A percentile compares a stretch with the other conserved stretches of the same genome.
Evolutionary conservation across 176 grass and related monocot species (phyloP).

Genomic region (Guadua angustifolia): DNA sequence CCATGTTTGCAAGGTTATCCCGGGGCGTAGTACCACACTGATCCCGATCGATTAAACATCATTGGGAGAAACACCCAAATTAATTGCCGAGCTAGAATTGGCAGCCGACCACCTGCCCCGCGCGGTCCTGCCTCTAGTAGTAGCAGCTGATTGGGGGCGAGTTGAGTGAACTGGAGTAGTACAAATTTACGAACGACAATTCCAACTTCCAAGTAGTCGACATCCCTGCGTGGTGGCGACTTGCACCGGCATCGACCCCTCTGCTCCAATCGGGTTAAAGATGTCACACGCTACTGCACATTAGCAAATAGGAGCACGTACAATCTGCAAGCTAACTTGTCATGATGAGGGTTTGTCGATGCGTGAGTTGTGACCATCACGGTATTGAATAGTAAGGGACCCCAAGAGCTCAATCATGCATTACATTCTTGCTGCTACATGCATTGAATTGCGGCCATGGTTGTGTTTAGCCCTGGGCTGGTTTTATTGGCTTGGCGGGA

Average conservation of each 20-base stretch:
- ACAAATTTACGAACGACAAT: not conserved
- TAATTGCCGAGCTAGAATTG: conserved; percentile 62
- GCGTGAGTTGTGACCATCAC: conserved; percentile 77
- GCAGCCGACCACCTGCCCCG: conserved; percentile 49
- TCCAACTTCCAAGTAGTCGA: not conserved
- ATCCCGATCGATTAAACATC: conserved; percentile 18
- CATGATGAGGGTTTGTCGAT: conserved; percentile 49
- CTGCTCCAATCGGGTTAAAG: not conserved
- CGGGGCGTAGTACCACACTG: not conserved
- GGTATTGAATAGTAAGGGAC: conserved; percentile 66
- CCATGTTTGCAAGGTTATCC: not conserved
- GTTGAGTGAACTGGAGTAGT: not conserved
- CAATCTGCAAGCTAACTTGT: conserved; percentile 36
- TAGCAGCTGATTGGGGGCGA: not conserved
- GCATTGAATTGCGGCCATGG: conserved; percentile 53
- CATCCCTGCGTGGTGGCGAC: not conserved
- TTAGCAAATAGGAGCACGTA: not conserved
- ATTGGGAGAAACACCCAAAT: conserved; percentile 44
- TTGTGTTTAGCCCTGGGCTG: conserved; percentile 31
- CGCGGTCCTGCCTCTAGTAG: conserved; percentile 30
- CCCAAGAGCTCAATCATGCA: conserved; percentile 67
- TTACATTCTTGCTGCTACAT: conserved; percentile 45
- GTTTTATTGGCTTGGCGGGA: conserved; percentile 35
- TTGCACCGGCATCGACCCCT: not conserved
- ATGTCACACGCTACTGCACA: not conserved